Evolutionary conservation across 306 rosid species (phyloP).

Genomic region (Lathyrus tuberosus): DNA sequence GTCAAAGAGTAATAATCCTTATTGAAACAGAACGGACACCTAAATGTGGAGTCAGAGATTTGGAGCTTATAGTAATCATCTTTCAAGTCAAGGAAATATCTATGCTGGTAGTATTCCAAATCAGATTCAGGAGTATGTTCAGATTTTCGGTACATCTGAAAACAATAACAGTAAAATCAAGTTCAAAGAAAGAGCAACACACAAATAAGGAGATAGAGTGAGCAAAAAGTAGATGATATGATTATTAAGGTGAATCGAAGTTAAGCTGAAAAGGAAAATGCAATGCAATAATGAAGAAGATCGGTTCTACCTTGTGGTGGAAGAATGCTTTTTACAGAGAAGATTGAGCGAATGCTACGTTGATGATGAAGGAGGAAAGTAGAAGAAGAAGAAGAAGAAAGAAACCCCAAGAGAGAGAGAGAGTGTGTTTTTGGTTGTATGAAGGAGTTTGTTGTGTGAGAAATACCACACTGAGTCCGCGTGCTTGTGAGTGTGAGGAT

Average conservation of each 20-base stretch:
- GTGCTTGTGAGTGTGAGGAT: no score
- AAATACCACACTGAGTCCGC: no score
- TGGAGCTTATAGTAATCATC: conserved; percentile 39
- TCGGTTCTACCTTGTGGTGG: neutral
- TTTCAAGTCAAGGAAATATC: conserved; percentile 56
- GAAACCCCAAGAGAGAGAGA: no score
- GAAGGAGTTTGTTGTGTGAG: no score
- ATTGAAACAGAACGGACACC: conserved; percentile 69
- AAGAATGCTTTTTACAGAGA: neutral
- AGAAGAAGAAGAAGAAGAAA: no score
- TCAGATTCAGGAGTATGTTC: no score
- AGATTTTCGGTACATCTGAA: conserved; percentile 46
- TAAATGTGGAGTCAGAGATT: conserved; percentile 49
- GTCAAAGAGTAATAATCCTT: conserved; percentile 39
- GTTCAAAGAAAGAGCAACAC: neutral
- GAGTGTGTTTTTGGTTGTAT: no score
- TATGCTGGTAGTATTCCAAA: conserved; percentile 40
- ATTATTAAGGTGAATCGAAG: no score
- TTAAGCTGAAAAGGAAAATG: neutral
- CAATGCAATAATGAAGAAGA: no score
- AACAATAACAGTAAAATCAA: conserved; percentile 16
- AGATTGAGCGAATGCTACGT: no score
- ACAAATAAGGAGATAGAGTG: neutral
- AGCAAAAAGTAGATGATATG: no score
- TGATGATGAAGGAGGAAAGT: no score